Evolutionary conservation across 1,139 yeast genomes (phyloP), one percentile per base, ranked within the genome.

Genomic region (Candida sanyaensis): DNA sequence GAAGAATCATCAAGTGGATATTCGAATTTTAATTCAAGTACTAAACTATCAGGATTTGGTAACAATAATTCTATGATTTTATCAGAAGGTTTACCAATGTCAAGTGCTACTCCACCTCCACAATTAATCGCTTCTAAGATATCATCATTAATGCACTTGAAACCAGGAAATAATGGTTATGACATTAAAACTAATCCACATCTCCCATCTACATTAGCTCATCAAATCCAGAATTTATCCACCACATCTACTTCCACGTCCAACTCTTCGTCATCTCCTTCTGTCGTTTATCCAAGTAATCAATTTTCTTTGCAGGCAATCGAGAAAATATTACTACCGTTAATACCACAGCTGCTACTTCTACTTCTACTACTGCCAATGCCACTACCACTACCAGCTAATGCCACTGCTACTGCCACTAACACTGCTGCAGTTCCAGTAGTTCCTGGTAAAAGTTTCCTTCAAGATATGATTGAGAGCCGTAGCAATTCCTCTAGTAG

Each of bases 381-480:
- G n/a, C n/a, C n/a, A n/a, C n/a, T n/a, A n/a, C n/a, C n/a, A n/a
- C n/a, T n/a, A n/a, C n/a, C n/a, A n/a, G n/a, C n/a, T n/a, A n/a
- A n/a, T n/a, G 65, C 13, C 23, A 11, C 39, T 8, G 21, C 37
- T 2, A 21, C 24, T 34, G 11, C 39, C 1, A 24, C 39, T 7
- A n/a, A 4, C 24, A 29, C 39, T 10, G 17, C 38, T 10, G 38
- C 26, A 4, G 24, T 21, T 6, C 27, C 38, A 21, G 12, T 27
- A 10, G 28, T 30, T 11, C 9, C 66, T 36, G 62, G 65, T 40
- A 55, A 60, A 55, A 46, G 55, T 29, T 52, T 64, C 2, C 55
- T 71, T 27, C 75, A 68, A 37, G 79, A 74, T 12, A 69, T 71
- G 37, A 60, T 69, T 43, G 77, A 71, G 40, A 55, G 69, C 3